These are phyloP conservation scores for Mollisiaceae sp. DNA, from an alignment of 2,329 filamentous ascomycete genomes.

Conservation along the genomic window DNA sequence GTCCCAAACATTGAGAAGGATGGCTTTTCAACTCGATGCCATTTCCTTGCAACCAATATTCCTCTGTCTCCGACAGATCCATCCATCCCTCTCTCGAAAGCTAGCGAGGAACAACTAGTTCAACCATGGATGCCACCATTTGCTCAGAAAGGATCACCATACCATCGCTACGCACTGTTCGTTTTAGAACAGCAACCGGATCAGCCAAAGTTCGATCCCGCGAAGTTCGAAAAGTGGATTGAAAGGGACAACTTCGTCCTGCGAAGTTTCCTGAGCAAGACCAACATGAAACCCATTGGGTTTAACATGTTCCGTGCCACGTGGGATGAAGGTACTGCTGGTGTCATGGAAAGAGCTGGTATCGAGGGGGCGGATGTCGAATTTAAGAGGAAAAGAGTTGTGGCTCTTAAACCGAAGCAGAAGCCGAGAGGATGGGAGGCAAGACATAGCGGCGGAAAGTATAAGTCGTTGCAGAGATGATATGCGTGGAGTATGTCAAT, in stretches of 20 bases:
- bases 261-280: slow-evolving; percentile 74
- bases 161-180: slow-evolving; percentile 86
- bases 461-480: slow-evolving; percentile 54
- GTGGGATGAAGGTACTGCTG: slow-evolving; percentile 89
- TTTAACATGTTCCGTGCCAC: slow-evolving; percentile 85
- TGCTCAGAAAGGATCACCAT: slow-evolving; percentile 86
- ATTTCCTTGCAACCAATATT: slow-evolving; percentile 82
- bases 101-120: slow-evolving; percentile 70
- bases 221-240: slow-evolving; percentile 61
- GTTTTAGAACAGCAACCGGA: slow-evolving; percentile 79
- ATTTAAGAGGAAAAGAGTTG: slow-evolving; percentile 79
- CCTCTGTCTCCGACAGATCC: slow-evolving; percentile 64
- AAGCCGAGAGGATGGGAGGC: slow-evolving; percentile 70
- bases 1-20: slow-evolving; percentile 81
- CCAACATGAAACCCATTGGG: slow-evolving; percentile 74
- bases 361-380: slow-evolving; percentile 81
- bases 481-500: slow-evolving; percentile 19
- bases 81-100: slow-evolving; percentile 67
- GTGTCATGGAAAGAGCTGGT: slow-evolving; percentile 81
- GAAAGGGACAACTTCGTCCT: slow-evolving; percentile 73
- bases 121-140: slow-evolving; percentile 84
- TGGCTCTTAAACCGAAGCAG: slow-evolving; percentile 66
- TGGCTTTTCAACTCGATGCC: slow-evolving; percentile 79
- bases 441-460: slow-evolving; percentile 68
- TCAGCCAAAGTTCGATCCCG: slow-evolving; percentile 51